Evolutionary conservation across 83 land plant species (phyloP).

Genomic region (Larix sibirica): DNA sequence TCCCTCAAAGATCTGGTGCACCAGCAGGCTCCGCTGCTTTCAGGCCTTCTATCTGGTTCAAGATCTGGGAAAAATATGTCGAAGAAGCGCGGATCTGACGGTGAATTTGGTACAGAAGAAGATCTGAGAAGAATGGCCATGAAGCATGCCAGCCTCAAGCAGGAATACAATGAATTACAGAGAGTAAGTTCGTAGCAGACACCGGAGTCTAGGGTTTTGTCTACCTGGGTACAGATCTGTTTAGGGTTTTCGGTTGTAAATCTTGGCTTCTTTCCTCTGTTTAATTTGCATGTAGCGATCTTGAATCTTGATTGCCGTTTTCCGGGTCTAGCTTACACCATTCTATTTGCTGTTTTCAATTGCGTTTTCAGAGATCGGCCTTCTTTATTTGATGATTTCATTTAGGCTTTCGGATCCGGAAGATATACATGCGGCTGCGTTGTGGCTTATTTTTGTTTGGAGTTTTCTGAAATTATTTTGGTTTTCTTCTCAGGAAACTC

Average conservation of each 20-base stretch:
- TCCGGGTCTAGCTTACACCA: too few species aligned
- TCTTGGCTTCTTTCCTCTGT: neutral
- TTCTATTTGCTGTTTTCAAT: neutral
- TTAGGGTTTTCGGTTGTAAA: neutral
- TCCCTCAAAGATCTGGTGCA: neutral
- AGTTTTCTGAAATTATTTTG: neutral
- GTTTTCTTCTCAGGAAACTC: constrained; percentile 7
- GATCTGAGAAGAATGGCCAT: constrained; percentile 2
- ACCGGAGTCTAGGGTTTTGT: neutral
- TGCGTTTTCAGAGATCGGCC: neutral
- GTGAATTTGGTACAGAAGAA: neutral
- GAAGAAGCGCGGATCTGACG: constrained; percentile 9
- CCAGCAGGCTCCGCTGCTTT: neutral
- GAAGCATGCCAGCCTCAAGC: constrained; percentile 12
- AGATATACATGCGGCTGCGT: neutral
- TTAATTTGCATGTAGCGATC: neutral
- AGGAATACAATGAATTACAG: constrained; percentile 10
- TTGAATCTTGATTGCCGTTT: too few species aligned
- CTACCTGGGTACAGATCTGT: neutral
- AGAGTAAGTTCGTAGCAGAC: neutral
- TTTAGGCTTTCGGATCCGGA: neutral
- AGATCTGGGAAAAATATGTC: neutral
- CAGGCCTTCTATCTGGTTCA: neutral
- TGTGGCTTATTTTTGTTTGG: neutral
- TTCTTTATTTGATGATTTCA: neutral